Evolutionary conservation across 2,329 filamentous ascomycete species (phyloP), one percentile per base, ranked within the genome.

Genomic region (Pseudogymnoascus sp.): DNA sequence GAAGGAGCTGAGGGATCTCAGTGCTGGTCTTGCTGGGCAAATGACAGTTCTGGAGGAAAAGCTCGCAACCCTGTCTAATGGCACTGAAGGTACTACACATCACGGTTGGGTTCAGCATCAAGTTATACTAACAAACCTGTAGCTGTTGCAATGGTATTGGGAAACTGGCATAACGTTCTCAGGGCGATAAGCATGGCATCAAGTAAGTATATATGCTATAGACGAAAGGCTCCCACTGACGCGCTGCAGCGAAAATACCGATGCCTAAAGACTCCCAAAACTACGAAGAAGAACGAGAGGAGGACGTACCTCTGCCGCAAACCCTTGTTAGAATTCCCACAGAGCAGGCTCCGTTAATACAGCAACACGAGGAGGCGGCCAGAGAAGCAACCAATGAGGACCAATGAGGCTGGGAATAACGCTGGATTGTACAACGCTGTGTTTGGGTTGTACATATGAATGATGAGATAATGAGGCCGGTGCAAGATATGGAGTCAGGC

Each of bases 81-180:
- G 91, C 12, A 94, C 91, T 30, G 89, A 94, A 82, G 88, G 88
- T 89, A 72, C 64, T 72, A 28, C 52, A 36, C 49, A 36, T 64
- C 4, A 39, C 19, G 28, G 5, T 6, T 5, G 64, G 41, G 67
- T 64, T 60, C 9, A 3, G 11, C 16, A 3, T 11, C 25, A 38
- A 36, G 30, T 19, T 63, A 28, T 52, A 16, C 36, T 58, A 11
- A 64, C 65, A 65, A 64, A 69, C 64, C 62, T 41, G 62, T 72
- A 91, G 90, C 89, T 64, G 91, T 95, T 70, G 90, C 91, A 39
- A 83, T 87, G n/a, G 90, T 95, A 22, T 79, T 95, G 72, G 84
- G 87, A 61, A 95, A 94, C 73, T 95, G 91, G 91, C 88, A 92
- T 74, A 92, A 91, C 69, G 90, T 95, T 66, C 80, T 95, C 64